Evolutionary conservation across 2,329 filamentous ascomycete genomes (phyloP), one percentile per base, ranked within the genome.

Genomic region (Colletotrichum sp.): DNA sequence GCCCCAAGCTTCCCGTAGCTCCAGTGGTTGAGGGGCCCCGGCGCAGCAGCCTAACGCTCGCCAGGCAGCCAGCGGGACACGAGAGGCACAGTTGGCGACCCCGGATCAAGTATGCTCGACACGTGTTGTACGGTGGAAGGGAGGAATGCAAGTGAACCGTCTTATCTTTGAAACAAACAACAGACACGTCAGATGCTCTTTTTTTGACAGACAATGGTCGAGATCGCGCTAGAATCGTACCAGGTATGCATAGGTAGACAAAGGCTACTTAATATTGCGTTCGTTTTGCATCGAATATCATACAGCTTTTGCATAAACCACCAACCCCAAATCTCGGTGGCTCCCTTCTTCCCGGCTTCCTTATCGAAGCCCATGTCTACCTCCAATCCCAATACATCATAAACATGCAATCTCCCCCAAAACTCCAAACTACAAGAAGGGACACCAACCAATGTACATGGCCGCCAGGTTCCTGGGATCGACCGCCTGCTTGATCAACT

Each of bases 401-500:
- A 4, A 66, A 43, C 43, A 12, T 58, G 7, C 43, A 3, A 18
- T 32, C 26, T 32, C n/a, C n/a, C 13, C 52, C n/a, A 65, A 34
- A 36, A 28, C 21, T n/a, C 24, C 38, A n/a, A 10, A 62, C 77
- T 82, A 91, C 80, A 92, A 82, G 79, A 92, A 92, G 26, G 91
- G 88, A 81, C 90, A 91, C 96, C 96, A 98, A 24, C 97, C 97
- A 85, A 98, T 98, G 85, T 98, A 99, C 97, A 99, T 99, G 52
- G 93, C 92, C 21, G 95, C 92, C 84, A 99, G 84, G 83, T 97
- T 97, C 81, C 87, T 91, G 72, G 93, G 91, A 83, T 96, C 93
- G 26, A 94, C 94, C 38, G 97, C 97, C 86, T 96, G 93, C 82
- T 94, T 92, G 79, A 99, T 97, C 84, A 99, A 85, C 84, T 97